Percentiles rank a stretch among this genome's conserved stretches.
These are phyloP conservation scores for Trichophyton rubrum DNA, from an alignment of 2,329 filamentous ascomycete genomes.

Conservation along the genomic window DNA sequence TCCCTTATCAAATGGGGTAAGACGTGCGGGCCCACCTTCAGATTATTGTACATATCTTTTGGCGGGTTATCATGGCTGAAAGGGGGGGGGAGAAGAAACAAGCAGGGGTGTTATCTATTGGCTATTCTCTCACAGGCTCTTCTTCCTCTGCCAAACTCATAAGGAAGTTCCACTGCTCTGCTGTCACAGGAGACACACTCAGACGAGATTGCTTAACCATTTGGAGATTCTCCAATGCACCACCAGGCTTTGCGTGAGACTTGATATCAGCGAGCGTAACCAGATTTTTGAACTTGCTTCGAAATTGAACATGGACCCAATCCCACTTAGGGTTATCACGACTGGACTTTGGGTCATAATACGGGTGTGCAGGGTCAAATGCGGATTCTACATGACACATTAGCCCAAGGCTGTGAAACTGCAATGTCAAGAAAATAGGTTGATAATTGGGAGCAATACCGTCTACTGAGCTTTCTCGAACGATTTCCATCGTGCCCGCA, in stretches of 20 bases:
- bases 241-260: conserved; percentile 44
- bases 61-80: not conserved
- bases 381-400: conserved; percentile 46
- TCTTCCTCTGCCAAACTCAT: conserved; percentile 30
- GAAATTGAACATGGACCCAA: conserved; percentile 77
- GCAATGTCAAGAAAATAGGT: no score
- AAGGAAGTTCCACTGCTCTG: conserved; percentile 39
- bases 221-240: conserved; percentile 61
- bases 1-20: not conserved
- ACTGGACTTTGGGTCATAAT: conserved; percentile 69
- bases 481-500: conserved; percentile 78
- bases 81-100: not conserved
- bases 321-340: conserved; percentile 66
- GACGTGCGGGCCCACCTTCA: not conserved
- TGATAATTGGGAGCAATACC: conserved; percentile 33
- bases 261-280: conserved; percentile 63
- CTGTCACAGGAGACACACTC: conserved; percentile 52
- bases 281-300: conserved; percentile 62
- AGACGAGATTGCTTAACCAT: conserved; percentile 69
- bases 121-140: conserved; percentile 7
- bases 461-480: conserved; percentile 70
- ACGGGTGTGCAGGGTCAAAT: conserved; percentile 59
- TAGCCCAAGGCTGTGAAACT: not conserved
- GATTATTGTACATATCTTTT: not conserved
- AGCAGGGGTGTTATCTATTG: not conserved